A percentile compares a stretch with the other conserved stretches of the same genome.
These are phyloP conservation scores for Anthoceros angustus DNA, from an alignment of 225 moss, liverwort and hornwort species.

Conservation along the genomic window DNA sequence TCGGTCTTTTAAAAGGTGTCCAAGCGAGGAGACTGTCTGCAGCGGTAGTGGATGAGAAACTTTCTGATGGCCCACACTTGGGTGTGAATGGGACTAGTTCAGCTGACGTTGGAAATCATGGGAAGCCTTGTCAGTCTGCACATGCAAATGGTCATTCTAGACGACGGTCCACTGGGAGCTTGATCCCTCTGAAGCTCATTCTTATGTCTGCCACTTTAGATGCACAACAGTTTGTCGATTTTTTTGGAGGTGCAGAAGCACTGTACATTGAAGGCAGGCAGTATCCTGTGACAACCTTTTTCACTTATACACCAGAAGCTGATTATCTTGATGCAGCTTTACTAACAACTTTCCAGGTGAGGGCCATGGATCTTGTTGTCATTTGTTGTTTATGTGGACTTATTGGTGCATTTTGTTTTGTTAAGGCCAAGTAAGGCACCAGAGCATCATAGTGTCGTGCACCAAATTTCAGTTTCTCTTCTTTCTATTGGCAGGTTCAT, in stretches of 20 bases:
- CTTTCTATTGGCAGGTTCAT: constrained; percentile 37
- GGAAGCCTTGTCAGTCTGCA: constrained; percentile 21
- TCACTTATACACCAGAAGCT: constrained; percentile 83
- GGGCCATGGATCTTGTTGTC: not conserved
- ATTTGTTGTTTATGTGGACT: not conserved
- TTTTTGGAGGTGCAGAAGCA: constrained; percentile 66
- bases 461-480: not conserved
- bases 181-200: constrained; percentile 53
- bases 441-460: not conserved
- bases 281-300: constrained; percentile 63
- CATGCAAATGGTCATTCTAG: constrained; percentile 9
- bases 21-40: constrained; percentile 41
- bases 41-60: constrained; percentile 5
- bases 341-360: constrained; percentile 79
- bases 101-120: constrained; percentile 12
- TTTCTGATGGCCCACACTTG: not conserved
- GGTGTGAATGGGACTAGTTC: not conserved
- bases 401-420: not conserved
- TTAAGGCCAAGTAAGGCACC: not conserved
- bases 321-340: constrained; percentile 95
- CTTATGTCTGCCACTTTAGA: constrained; percentile 97
- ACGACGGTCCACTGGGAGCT: constrained; percentile 14
- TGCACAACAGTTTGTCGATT: constrained; percentile 68
- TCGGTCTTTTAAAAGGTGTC: constrained; percentile 81
- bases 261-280: constrained; percentile 89